Evolutionary conservation across 208 protist genomes (phyloP).

Genomic region (Crithidia thermophila): DNA sequence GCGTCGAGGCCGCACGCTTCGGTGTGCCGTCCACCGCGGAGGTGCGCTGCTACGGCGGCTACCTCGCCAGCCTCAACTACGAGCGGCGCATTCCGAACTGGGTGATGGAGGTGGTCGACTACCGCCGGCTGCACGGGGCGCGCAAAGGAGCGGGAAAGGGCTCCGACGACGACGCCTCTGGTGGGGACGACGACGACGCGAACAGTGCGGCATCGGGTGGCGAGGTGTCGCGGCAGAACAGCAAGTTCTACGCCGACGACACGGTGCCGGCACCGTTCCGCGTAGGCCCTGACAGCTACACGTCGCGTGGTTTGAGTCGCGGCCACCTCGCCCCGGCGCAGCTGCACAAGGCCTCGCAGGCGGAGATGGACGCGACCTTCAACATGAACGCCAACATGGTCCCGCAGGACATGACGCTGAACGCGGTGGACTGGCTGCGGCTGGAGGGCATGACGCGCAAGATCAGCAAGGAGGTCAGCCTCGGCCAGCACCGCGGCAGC

Average conservation of each 20-base stretch:
- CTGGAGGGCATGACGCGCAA: conserved; percentile 71
- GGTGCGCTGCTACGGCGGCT: conserved; percentile 73
- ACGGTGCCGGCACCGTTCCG: conserved; percentile 66
- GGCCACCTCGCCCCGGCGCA: conserved; percentile 87
- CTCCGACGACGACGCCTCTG: conserved; percentile 11
- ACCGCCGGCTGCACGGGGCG: conserved; percentile 13
- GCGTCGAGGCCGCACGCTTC: conserved; percentile 32
- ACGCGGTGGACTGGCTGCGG: conserved; percentile 82
- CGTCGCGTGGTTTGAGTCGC: conserved; percentile 59
- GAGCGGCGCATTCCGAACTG: conserved; percentile 81
- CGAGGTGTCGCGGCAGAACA: conserved; percentile 40
- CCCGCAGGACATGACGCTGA: conserved; percentile 87
- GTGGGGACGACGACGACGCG: conserved; percentile 19
- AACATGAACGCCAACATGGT: conserved; percentile 90
- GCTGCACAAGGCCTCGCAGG: conserved; percentile 67
- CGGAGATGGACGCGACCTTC: conserved; percentile 82
- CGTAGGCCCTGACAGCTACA: conserved; percentile 60
- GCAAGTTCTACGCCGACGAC: conserved; percentile 72
- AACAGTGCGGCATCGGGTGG: neutral
- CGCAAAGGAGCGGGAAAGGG: neutral
- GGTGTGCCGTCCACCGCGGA: conserved; percentile 56
- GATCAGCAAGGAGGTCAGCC: conserved; percentile 41
- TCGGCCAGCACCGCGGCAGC: conserved; percentile 6
- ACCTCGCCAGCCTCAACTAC: conserved; percentile 81
- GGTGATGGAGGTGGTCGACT: conserved; percentile 72